Conservation (phyloP, 805 yeast species). For the Saccharomyces cerevisiae region DNA sequence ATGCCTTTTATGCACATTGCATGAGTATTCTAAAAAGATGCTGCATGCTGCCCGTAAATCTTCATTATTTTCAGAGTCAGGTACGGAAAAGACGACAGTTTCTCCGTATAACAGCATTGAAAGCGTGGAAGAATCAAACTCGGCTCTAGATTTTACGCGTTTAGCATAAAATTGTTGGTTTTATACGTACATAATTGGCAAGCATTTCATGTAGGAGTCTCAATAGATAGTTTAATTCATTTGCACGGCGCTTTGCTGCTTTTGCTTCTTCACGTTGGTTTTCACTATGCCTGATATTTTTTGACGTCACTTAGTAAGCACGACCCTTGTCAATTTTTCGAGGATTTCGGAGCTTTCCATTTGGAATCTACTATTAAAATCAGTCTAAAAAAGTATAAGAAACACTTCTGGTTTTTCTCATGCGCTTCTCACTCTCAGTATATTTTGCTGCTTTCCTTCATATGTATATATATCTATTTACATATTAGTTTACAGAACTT, state of each 20-base stretch:
- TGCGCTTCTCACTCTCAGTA: background rate
- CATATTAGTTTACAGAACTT: background rate
- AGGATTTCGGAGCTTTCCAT: background rate
- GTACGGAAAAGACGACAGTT: background rate
- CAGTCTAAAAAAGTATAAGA: background rate
- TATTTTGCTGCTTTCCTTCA: no score
- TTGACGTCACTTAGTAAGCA: background rate
- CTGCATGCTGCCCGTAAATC: background rate
- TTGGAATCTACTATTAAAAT: background rate
- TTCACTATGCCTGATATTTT: background rate
- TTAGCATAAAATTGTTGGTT: background rate
- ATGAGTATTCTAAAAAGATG: background rate
- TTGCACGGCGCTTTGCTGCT: background rate
- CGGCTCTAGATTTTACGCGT: background rate
- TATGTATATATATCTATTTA: background rate
- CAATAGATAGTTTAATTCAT: background rate
- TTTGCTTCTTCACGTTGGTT: background rate
- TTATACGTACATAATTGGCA: background rate
- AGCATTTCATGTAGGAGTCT: background rate
- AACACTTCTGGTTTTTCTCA: background rate
- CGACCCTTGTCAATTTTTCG: background rate
- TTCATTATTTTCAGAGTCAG: background rate
- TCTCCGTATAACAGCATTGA: background rate
- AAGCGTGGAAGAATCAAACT: background rate
- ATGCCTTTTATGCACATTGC: slow-evolving; percentile 30